Evolutionary conservation across 306 rosid genomes (phyloP).

Genomic region (Lupinus albus): DNA sequence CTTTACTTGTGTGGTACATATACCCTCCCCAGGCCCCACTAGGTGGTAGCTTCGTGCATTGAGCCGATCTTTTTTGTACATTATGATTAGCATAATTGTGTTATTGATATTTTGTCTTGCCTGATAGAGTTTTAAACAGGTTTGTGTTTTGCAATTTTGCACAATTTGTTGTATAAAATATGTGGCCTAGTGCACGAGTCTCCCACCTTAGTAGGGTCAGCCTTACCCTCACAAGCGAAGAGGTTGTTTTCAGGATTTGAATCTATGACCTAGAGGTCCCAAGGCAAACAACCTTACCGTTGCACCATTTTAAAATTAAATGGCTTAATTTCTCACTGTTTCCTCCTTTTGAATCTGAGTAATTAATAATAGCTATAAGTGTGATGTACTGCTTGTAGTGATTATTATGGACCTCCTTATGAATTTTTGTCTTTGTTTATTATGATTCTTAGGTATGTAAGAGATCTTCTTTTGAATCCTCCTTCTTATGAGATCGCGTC

Average conservation of each 20-base stretch:
- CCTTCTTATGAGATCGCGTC: constrained; percentile 84
- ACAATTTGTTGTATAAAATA: constrained; percentile 2
- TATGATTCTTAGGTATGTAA: constrained; percentile 63
- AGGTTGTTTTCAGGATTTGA: too few species aligned
- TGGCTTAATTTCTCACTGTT: constrained; percentile 7
- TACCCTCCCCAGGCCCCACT: too few species aligned
- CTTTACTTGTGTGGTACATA: too few species aligned
- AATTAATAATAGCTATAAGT: constrained; percentile 30
- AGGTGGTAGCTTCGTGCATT: too few species aligned
- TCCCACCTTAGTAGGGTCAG: too few species aligned
- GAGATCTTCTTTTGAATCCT: constrained; percentile 94
- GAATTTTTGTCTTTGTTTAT: constrained; percentile 29
- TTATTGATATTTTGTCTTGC: background rate
- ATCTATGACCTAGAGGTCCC: too few species aligned
- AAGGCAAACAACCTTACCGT: too few species aligned
- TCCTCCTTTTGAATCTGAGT: constrained; percentile 1
- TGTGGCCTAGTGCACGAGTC: too few species aligned
- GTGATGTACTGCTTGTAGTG: background rate
- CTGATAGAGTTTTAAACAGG: background rate
- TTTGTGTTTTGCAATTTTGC: background rate
- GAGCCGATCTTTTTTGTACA: too few species aligned
- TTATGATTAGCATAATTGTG: background rate
- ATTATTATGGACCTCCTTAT: constrained; percentile 7
- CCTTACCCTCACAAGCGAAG: too few species aligned
- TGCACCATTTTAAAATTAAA: constrained; percentile 18